Base-by-base conservation (phyloP, 306 rosid genomes). In the Elaeagnus macrophylla region DNA sequence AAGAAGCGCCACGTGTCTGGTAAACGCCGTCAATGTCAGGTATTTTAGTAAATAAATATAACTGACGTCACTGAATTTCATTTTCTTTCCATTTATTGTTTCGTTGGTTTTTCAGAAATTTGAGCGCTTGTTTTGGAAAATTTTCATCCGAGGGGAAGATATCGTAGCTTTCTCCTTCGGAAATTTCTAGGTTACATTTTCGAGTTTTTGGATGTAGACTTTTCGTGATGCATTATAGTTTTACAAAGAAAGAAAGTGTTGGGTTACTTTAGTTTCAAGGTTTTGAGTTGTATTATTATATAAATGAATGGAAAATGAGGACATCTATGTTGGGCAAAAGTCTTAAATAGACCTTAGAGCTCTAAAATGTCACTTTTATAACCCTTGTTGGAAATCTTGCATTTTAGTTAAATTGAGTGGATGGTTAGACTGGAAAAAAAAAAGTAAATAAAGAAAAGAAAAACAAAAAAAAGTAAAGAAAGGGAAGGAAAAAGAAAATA, bases 1-100 rank as follows among this genome's bases (percentile, higher is more conserved):
- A 91, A 86, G 76, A 91, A 91, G 76, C 95, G 97, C 79, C 91
- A 89, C 56, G 71, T 76, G 64, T 75, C 96, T 37, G 97, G 97
- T 3, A 80, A 76, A 53, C 96, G 97, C 76, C 83, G 95, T 65
- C 39, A 78, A 39, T 86, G 95, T 54, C 85, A 86, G 96, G 97
- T 91, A 52, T 8, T 46, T 51, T 10, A n/a, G 2, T 19, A 12
- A n/a, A 19, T 6, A 5, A 7, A 5, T 16, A 12, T 5, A 25
- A 25, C 32, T 25, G 2, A 25, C 32, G 32, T 25, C 32, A 5
- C 3, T 8, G 37, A 51, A 9, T 7, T 36, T 46, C 32, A 10
- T 12, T 25, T 37, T n/a, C 37, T 40, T 9, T 17, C 3, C 39
- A 17, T 19, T 14, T 9, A 10, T 38, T n/a, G 51, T 2, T 16